A percentile compares a stretch with the other conserved stretches of the same genome.
phyloP scores from a whole-genome alignment of 495 filamentous ascomycete species.

The Chlorociboria aeruginascens region DNA sequence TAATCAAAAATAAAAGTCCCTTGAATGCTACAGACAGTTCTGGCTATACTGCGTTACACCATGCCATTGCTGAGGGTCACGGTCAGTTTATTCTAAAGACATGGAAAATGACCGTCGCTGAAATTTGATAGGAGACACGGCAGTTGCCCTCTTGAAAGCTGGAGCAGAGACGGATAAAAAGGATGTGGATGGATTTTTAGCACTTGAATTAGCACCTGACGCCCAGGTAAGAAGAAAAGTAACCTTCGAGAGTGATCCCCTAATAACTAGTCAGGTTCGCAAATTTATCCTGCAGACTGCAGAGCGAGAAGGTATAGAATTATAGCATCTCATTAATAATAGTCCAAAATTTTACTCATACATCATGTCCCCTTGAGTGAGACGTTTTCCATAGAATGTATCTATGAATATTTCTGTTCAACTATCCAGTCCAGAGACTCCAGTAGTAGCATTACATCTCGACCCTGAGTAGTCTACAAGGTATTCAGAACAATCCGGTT shows the following conservation, averaged over 20 bases:
- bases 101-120: not conserved
- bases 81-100: constrained; percentile 29
- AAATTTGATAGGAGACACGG: constrained; percentile 47
- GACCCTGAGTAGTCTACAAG: not conserved
- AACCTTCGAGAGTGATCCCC: not conserved
- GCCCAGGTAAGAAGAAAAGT: constrained; percentile 39
- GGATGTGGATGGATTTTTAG: constrained; percentile 52
- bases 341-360: not conserved
- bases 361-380: not conserved
- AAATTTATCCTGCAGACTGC: constrained; percentile 70
- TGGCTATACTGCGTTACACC: constrained; percentile 82
- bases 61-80: constrained; percentile 88
- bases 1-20: constrained; percentile 70
- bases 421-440: no score
- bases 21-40: constrained; percentile 77
- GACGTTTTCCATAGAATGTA: not conserved
- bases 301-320: constrained; percentile 76
- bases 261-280: constrained; percentile 43
- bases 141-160: constrained; percentile 66
- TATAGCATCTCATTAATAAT: constrained; percentile 18
- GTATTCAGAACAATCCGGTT: not conserved
- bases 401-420: not conserved
- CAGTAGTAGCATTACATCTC: no score
- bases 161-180: constrained; percentile 76
- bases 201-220: constrained; percentile 80